Evolutionary conservation across 1,284 basidiomycete species (phyloP).

Genomic region (Boletus sp.): DNA sequence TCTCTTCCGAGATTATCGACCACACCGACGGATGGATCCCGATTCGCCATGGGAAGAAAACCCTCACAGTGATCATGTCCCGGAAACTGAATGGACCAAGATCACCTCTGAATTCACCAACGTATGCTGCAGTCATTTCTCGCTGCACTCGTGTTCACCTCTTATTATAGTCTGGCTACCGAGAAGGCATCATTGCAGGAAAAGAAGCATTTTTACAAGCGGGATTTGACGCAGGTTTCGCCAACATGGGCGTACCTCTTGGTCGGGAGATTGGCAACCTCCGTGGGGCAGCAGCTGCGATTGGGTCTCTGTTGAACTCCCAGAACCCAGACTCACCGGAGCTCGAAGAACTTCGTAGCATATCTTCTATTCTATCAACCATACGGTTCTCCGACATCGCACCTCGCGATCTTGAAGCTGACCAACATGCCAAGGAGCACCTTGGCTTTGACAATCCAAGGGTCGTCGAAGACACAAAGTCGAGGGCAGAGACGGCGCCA

Average conservation of each 20-base stretch:
- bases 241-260: conserved; percentile 65
- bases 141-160: conserved; percentile 2
- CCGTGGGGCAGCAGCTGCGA: conserved; percentile 62
- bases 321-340: conserved; percentile 13
- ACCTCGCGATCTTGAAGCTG: conserved; percentile 70
- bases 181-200: conserved; percentile 83
- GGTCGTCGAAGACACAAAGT: conserved; percentile 42
- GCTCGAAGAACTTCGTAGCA: conserved; percentile 47
- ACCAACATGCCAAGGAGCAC: conserved; percentile 67
- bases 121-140: conserved; percentile 36
- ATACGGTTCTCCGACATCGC: conserved; percentile 66
- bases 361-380: conserved; percentile 52
- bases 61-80: conserved; percentile 26
- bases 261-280: conserved; percentile 72
- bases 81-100: conserved; percentile 61
- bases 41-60: conserved; percentile 60
- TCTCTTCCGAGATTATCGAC: neutral
- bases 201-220: conserved; percentile 78
- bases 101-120: conserved; percentile 67
- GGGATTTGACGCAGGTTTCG: conserved; percentile 82
- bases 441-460: conserved; percentile 38
- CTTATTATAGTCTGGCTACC: conserved; percentile 68
- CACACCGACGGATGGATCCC: conserved; percentile 41
- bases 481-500: conserved; percentile 36
- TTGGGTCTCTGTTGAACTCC: conserved; percentile 51